Base-by-base conservation (phyloP, 2,329 filamentous ascomycete genomes). In the Orbilia blumenaviensis region DNA sequence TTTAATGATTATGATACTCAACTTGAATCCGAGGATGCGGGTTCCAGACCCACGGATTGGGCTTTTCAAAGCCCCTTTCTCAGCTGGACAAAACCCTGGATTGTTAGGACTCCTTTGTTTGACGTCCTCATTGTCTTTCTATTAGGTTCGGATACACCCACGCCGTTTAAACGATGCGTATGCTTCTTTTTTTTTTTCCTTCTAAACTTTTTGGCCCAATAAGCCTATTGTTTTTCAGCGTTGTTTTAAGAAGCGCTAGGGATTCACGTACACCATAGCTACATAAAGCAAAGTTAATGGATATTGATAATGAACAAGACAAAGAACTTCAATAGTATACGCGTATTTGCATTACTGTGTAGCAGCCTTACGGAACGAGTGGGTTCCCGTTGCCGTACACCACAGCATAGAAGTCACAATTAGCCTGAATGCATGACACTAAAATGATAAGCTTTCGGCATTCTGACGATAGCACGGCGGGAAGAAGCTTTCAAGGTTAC, bases 1-100 rank as follows among this genome's bases (percentile, higher is more conserved):
- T 68, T 68, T 76, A 76, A 76, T 76, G 64, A 69, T 41, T 76
- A 76, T 27, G 64, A 76, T 63, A 50, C 66, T 64, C 66, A 63
- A 50, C 60, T 64, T 44, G n/a, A 64, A 42, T 12, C 52, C 18
- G n/a, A 36, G 25, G 34, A 14, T 4, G 44, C 21, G 32, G 27
- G 27, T 32, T 52, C 32, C n/a, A 50, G 41, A 1, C 23, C 34
- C 9, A 32, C 7, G 16, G 21, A 1, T 23, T 3, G 32, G 7
- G 32, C 18, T 6, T 10, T 56, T 2, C 3, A n/a, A 8, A 12
- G 16, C 16, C 25, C 16, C 6, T 23, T 9, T 5, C 52, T 10
- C 10, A 12, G 21, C 12, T 34, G 3, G 50, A 12, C 34, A 27
- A 36, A 61, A 48, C 50, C 21, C 50, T 36, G 25, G 46, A 48